Base-by-base conservation (phyloP, 1,139 yeast genomes). In the Diutina mesorugosa region DNA sequence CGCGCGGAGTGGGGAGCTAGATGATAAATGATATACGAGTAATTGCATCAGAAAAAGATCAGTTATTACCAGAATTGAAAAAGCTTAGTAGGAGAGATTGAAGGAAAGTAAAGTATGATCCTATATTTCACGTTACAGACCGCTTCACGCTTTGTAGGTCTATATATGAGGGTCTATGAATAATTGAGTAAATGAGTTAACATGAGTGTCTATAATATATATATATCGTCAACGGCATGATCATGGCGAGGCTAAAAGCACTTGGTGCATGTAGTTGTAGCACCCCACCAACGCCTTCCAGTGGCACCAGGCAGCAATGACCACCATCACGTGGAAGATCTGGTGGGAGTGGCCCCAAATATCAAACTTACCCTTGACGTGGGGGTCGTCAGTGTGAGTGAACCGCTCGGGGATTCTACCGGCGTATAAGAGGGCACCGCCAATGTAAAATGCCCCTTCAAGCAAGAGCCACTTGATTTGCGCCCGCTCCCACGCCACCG, bases 321-420 rank as follows among this genome's bases (percentile, higher is more conserved):
- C 93, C 3, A 91, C 97, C 65, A 87, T 70, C 3, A 87, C 70
- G 67, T 90, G 97, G 67, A 90, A 90, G 28, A 90, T 79, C 67
- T 91, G 97, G 67, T 90, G 97, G 3, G 96, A 87, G 62, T 88
- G 87, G 1, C 96, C 96, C 71, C 82, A 77, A 14, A 83, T 66
- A 64, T 90, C 97, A 66, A 80, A 87, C 32, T 58, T 71, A 3
- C 78, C 79, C 26, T 63, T 68, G 6, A 35, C 41, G 10, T n/a
- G n/a, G n/a, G 41, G 41, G 55, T 67, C 66, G 32, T 72, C 74
- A 0, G 88, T 83, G n/a, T 95, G 93, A 3, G 71, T 67, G 56
- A 75, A 73, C 56, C 88, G 72, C 65, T 91, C 97, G 0, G 97
- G 97, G 38, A 88, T 68, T 60, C 97, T 74, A 35, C 77, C 69